These are phyloP conservation scores for Crithidia bombi DNA, from an alignment of 208 protist species.

Conservation along the genomic window DNA sequence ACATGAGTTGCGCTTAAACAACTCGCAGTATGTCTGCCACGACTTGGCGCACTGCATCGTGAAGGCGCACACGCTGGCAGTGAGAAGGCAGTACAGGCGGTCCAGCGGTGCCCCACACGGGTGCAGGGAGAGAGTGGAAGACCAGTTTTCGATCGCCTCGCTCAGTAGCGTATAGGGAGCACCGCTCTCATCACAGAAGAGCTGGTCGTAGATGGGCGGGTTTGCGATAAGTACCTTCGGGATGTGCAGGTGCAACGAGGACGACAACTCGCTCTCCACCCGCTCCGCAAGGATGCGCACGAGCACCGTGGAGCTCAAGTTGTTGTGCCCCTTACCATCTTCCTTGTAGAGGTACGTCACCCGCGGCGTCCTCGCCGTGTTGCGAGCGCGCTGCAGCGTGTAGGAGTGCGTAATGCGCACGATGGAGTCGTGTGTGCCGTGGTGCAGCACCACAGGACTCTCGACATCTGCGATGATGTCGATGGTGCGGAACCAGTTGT, in stretches of 20 bases:
- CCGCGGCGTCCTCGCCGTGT: constrained; percentile 47
- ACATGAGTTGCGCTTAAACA: constrained; percentile 39
- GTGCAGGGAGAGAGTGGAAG: constrained; percentile 26
- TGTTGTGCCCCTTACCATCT: constrained; percentile 77
- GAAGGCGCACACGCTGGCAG: constrained; percentile 64
- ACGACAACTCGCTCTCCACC: constrained; percentile 29
- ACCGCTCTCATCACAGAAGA: constrained; percentile 46
- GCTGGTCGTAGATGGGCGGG: constrained; percentile 55
- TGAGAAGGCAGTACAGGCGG: constrained; percentile 56
- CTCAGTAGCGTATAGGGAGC: constrained; percentile 31
- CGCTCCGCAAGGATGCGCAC: constrained; percentile 62
- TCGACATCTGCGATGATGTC: constrained; percentile 78
- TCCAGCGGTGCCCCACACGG: constrained; percentile 34
- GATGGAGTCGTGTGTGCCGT: constrained; percentile 76
- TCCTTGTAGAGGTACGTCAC: constrained; percentile 69
- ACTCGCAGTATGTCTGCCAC: constrained; percentile 68
- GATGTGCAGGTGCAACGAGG: constrained; percentile 33
- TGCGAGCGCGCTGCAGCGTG: constrained; percentile 51
- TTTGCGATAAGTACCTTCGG: constrained; percentile 43
- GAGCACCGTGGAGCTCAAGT: constrained; percentile 54
- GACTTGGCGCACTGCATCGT: constrained; percentile 55
- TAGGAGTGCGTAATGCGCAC: constrained; percentile 78
- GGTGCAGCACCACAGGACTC: constrained; percentile 83
- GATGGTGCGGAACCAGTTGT: constrained; percentile 85
- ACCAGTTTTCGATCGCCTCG: constrained; percentile 31